Percentiles rank a stretch among this genome's conserved stretches.
Evolutionary conservation across 1,139 yeast genomes (phyloP).

Genomic region (Debaryomycetaceae sp.): DNA sequence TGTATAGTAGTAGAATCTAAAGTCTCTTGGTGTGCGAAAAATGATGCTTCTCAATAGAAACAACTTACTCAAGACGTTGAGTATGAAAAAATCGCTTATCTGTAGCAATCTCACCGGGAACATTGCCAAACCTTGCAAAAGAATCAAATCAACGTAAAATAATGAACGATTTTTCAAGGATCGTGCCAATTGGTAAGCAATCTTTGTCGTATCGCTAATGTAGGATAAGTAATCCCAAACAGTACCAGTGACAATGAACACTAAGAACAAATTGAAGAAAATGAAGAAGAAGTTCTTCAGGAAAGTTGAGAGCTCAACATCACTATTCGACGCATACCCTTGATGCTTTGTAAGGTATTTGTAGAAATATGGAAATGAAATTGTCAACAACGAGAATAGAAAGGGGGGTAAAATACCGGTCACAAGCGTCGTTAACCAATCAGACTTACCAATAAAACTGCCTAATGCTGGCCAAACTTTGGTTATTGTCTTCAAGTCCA

Average conservation of each 20-base stretch:
- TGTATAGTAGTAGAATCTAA: conserved; percentile 57
- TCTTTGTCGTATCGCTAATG: conserved; percentile 69
- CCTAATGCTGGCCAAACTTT: conserved; percentile 76
- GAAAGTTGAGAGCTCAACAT: conserved; percentile 69
- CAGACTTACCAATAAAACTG: conserved; percentile 50
- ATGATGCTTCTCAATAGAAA: conserved; percentile 47
- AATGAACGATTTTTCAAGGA: conserved; percentile 66
- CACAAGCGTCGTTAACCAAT: conserved; percentile 68
- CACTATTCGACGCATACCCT: conserved; percentile 72
- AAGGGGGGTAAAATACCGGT: conserved; percentile 77
- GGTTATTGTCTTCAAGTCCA: conserved; percentile 66
- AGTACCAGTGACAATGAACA: conserved; percentile 78
- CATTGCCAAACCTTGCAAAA: conserved; percentile 75
- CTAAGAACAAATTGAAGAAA: conserved; percentile 72
- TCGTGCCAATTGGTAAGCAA: conserved; percentile 70
- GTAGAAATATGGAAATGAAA: conserved; percentile 66
- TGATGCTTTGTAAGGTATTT: conserved; percentile 64
- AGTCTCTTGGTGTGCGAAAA: conserved; percentile 57
- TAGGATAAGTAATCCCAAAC: conserved; percentile 75
- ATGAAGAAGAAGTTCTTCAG: conserved; percentile 77
- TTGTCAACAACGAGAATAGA: conserved; percentile 64
- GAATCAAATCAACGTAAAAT: conserved; percentile 70
- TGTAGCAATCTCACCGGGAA: conserved; percentile 67
- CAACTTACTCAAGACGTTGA: conserved; percentile 57
- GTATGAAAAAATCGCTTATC: conserved; percentile 44